Percentiles rank a stretch among this genome's conserved stretches.
These are phyloP conservation scores for Dothistroma septosporum DNA, from an alignment of 2,329 filamentous ascomycete species.

Conservation along the genomic window DNA sequence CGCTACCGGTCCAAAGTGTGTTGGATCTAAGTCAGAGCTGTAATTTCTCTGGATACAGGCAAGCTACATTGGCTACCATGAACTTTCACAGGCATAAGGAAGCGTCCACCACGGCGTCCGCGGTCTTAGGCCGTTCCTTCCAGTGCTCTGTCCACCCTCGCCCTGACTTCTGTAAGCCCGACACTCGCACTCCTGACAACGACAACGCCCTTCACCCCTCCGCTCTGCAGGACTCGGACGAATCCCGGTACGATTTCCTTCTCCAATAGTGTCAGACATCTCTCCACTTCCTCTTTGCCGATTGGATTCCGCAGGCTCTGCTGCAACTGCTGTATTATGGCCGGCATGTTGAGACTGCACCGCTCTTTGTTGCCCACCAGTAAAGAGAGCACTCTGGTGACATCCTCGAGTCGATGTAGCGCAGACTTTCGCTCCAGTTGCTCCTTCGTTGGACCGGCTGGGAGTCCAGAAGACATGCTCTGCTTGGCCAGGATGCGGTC, in stretches of 20 bases:
- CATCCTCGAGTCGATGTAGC: conserved; percentile 45
- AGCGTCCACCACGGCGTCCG: not conserved
- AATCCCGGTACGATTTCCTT: conserved; percentile 44
- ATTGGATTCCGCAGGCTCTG: conserved; percentile 46
- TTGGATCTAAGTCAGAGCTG: not conserved
- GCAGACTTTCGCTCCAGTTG: conserved; percentile 46
- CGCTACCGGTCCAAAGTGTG: not conserved
- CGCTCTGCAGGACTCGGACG: conserved; percentile 38
- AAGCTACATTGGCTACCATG: too few relatives aligned
- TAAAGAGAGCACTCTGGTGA: conserved; percentile 42
- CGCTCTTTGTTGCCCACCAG: conserved; percentile 38
- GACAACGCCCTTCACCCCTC: conserved; percentile 42
- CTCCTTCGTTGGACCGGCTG: conserved; percentile 37
- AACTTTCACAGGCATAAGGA: too few relatives aligned
- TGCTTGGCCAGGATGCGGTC: conserved; percentile 52
- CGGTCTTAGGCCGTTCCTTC: not conserved
- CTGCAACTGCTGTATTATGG: conserved; percentile 42
- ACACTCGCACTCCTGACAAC: conserved; percentile 34
- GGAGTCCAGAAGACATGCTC: conserved; percentile 27
- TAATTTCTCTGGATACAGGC: too few relatives aligned
- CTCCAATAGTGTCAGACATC: conserved; percentile 42
- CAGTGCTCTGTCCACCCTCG: conserved; percentile 24
- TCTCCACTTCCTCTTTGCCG: conserved; percentile 42
- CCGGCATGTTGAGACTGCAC: conserved; percentile 43
- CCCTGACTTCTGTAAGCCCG: conserved; percentile 26